These are phyloP conservation scores for Trichoderma parareesei DNA, from an alignment of 495 filamentous ascomycete species.

Conservation along the genomic window DNA sequence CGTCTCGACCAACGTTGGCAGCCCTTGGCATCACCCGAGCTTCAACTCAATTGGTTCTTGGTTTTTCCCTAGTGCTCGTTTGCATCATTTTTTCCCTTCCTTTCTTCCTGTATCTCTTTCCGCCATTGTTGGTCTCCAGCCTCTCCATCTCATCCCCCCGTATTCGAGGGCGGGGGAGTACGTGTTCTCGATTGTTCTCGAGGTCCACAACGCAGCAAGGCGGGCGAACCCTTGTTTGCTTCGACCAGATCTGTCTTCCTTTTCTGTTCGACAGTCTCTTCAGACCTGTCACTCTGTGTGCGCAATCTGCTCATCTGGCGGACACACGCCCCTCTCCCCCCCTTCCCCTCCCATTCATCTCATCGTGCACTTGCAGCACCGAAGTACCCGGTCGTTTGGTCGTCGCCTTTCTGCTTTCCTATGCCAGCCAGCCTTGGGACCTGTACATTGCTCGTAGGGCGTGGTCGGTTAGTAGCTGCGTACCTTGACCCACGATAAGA, in stretches of 20 bases:
- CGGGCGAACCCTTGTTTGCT: background rate
- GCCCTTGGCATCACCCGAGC: background rate
- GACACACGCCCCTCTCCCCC: too few species aligned
- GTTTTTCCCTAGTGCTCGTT: background rate
- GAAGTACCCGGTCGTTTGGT: background rate
- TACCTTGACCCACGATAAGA: background rate
- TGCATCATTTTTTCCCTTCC: background rate
- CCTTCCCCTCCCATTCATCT: background rate
- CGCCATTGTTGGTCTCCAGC: too few species aligned
- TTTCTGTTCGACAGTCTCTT: background rate
- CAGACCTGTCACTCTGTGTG: background rate
- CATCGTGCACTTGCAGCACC: background rate
- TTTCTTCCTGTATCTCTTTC: background rate
- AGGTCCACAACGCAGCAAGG: background rate
- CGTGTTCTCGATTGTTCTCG: conserved; percentile 2
- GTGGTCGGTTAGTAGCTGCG: background rate
- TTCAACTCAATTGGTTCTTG: background rate
- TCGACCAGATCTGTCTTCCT: background rate
- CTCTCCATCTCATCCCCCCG: background rate
- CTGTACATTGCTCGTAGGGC: background rate
- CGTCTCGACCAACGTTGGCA: background rate
- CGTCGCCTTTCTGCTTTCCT: background rate
- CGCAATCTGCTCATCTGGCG: background rate
- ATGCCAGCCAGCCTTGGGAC: background rate
- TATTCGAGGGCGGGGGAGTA: background rate